Conservation (phyloP, 2,329 filamentous ascomycete species). For the Dactylonectria estremocensis region DNA sequence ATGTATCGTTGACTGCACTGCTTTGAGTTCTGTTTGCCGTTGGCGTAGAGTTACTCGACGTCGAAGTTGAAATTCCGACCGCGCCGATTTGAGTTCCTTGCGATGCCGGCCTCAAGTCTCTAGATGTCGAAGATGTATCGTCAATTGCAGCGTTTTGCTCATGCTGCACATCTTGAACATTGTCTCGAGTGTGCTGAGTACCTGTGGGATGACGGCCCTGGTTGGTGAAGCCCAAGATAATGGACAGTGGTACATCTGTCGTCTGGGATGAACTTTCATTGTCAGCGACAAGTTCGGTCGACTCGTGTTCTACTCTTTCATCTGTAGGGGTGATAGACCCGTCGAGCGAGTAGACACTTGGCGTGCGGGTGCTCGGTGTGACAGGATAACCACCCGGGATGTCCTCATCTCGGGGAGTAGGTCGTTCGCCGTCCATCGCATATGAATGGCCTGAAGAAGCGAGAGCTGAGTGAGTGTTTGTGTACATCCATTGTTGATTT, state of each 20-base stretch:
- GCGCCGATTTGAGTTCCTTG: no score
- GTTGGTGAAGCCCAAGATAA: not conserved
- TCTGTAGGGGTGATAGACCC: constrained; percentile 22
- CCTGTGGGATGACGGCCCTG: not conserved
- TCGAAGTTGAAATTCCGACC: no score
- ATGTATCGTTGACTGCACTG: no score
- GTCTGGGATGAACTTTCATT: not conserved
- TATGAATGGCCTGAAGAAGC: constrained; percentile 2
- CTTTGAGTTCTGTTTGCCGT: no score
- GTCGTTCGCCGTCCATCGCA: constrained; percentile 39
- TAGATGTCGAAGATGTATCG: constrained; percentile 10
- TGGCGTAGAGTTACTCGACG: no score
- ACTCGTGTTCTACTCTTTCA: not conserved
- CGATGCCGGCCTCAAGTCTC: not conserved
- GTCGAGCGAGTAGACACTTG: constrained; percentile 26
- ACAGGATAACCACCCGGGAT: constrained; percentile 47
- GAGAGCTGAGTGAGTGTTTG: not conserved
- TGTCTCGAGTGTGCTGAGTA: not conserved
- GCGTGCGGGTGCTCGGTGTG: constrained; percentile 39
- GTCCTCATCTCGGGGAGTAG: constrained; percentile 45
- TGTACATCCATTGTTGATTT: not conserved
- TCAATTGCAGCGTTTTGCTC: constrained; percentile 8
- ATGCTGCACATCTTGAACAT: not conserved
- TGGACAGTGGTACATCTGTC: not conserved
- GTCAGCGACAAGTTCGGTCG: no score